These are phyloP conservation scores for Penicillium dipodomyicola DNA, from an alignment of 495 filamentous ascomycete genomes.

Conservation along the genomic window DNA sequence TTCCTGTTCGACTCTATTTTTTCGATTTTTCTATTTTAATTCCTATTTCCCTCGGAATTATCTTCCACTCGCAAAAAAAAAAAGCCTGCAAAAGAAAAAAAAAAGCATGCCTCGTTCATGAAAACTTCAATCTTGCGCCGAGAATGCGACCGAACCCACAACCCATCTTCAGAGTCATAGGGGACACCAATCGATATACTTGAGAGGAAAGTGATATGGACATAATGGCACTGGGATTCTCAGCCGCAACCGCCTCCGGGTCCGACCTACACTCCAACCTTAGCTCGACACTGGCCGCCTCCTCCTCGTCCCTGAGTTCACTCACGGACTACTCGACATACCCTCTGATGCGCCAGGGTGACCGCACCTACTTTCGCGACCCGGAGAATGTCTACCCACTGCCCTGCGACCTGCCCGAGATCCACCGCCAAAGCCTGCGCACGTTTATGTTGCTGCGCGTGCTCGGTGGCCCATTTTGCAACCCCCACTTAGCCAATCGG, in stretches of 20 bases:
- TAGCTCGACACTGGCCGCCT: slow-evolving; percentile 40
- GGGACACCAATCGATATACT: slow-evolving; percentile 23
- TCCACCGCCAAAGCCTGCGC: slow-evolving; percentile 82
- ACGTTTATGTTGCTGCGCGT: slow-evolving; percentile 79
- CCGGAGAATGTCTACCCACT: slow-evolving; percentile 72
- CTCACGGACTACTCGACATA: slow-evolving; percentile 48
- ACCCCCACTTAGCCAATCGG: slow-evolving; percentile 58
- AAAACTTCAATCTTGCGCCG: slow-evolving; percentile 22
- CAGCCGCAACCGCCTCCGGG: slow-evolving; percentile 31
- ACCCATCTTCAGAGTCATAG: slow-evolving; percentile 24
- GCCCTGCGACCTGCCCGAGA: slow-evolving; percentile 82
- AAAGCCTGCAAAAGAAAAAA: not conserved
- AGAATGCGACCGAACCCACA: slow-evolving; percentile 35
- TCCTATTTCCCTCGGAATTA: slow-evolving; percentile 5
- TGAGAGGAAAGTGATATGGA: slow-evolving; percentile 30
- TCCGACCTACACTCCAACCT: slow-evolving; percentile 42
- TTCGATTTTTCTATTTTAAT: slow-evolving; percentile 2
- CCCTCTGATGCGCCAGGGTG: slow-evolving; percentile 70
- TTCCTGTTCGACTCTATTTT: slow-evolving; percentile 11
- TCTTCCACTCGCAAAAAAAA: slow-evolving; percentile 1
- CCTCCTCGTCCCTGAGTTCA: slow-evolving; percentile 39
- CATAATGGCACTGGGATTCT: slow-evolving; percentile 37
- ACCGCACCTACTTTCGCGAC: slow-evolving; percentile 79
- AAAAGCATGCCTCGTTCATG: slow-evolving; percentile 28
- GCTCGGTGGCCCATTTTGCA: slow-evolving; percentile 76